Evolutionary conservation across 1,284 basidiomycete genomes (phyloP), one percentile per base, ranked within the genome.

Genomic region (Bondarzewia mesenterica): DNA sequence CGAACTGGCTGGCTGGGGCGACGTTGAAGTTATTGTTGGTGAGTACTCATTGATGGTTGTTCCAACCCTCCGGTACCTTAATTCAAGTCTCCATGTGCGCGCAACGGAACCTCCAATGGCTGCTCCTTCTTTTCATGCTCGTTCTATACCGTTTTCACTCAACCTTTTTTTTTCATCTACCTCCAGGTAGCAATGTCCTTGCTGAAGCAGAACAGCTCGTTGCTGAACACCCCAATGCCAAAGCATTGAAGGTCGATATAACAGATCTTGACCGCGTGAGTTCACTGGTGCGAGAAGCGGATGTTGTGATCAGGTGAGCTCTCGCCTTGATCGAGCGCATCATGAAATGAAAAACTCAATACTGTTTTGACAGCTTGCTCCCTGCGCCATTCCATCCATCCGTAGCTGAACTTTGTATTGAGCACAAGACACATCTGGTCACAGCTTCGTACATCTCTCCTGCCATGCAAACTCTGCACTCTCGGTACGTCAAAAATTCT

Each of bases 381-480:
- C 92, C 92, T 0, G 89, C 82, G 0, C 65, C 81, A 0, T 78
- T 93, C 63, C 94, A 98, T 59, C 74, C 82, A 5, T 58, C 63
- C 2, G 75, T 94, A 22, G 94, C 93, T 12, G 74, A 85, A 54
- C 63, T 83, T 1, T 96, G 94, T 57, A 83, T 96, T 53, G 59
- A 74, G 48, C 72, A 86, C 57, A 63, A 71, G 27, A 89, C 83
- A 52, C 86, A 96, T 58, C 77, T 98, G 50, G 81, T 97, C 46
- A 97, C 94, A 0, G 93, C 93, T 0, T 94, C 91, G 1, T 98
- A 98, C 62, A 85, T 91, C 55, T 92, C 90, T 0, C 78, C 80
- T 1, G 80, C 77, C 18, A 96, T 97, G 89, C 71, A 72, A 16
- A 70, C 68, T 1, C 66, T 97, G 12, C 73, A 93, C 60, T 59